phyloP scores from a whole-genome alignment of 345 rosid species.

The Eutrema japonicum region DNA sequence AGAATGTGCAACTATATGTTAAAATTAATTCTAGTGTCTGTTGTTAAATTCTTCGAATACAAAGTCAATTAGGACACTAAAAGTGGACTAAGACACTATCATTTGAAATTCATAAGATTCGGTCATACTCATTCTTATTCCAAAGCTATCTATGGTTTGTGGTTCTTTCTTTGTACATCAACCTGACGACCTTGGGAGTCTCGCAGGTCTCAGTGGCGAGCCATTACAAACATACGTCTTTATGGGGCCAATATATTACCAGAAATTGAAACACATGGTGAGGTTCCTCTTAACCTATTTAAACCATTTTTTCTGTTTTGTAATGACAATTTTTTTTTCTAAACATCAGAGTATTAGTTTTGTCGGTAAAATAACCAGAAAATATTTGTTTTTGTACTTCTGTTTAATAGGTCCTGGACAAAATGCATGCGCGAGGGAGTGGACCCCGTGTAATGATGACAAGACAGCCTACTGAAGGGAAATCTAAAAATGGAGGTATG shows the following conservation, averaged over 20 bases:
- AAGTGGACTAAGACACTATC: slow-evolving; percentile 11
- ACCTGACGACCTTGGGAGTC: slow-evolving; percentile 41
- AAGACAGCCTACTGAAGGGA: slow-evolving; percentile 98
- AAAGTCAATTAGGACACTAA: slow-evolving; percentile 17
- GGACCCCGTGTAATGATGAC: slow-evolving; percentile 92
- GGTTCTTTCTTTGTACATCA: slow-evolving; percentile 26
- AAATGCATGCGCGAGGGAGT: slow-evolving; percentile 95
- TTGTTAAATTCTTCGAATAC: neutral
- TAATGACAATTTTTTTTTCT: neutral
- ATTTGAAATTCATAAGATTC: neutral
- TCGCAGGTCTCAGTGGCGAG: slow-evolving; percentile 80
- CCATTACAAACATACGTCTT: slow-evolving; percentile 89
- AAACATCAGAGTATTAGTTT: neutral
- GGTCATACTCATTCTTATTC: slow-evolving; percentile 6
- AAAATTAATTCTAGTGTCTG: slow-evolving; percentile 18
- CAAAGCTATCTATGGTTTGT: neutral
- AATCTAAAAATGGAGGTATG: slow-evolving; percentile 92
- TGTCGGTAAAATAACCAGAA: neutral
- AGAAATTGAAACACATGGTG: slow-evolving; percentile 96
- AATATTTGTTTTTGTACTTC: neutral
- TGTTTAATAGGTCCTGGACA: slow-evolving; percentile 70
- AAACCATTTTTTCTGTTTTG: slow-evolving; percentile 1
- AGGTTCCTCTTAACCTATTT: slow-evolving; percentile 38
- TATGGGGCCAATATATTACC: slow-evolving; percentile 99
- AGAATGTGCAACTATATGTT: slow-evolving; percentile 14